Conservation (phyloP, 2,329 filamentous ascomycete genomes). For the Colletotrichum sp. region DNA sequence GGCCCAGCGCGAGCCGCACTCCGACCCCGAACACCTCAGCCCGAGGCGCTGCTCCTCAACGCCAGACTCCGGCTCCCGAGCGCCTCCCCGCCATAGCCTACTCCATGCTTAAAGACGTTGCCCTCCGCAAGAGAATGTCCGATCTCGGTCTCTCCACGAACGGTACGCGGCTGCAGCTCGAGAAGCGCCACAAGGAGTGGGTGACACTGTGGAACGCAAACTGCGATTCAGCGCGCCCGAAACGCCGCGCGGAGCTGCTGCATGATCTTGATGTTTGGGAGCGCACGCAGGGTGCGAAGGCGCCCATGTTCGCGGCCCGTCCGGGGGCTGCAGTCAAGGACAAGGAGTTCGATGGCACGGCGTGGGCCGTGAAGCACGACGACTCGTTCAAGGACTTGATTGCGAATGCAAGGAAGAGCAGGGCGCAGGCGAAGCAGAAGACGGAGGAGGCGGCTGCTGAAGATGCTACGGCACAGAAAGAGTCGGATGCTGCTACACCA, state of each 20-base stretch:
- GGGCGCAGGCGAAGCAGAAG: slow-evolving; percentile 39
- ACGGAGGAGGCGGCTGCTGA: slow-evolving; percentile 1
- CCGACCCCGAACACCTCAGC: neutral
- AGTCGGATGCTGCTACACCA: neutral
- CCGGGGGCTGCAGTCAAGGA: slow-evolving; percentile 62
- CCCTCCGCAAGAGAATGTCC: slow-evolving; percentile 78
- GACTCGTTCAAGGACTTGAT: slow-evolving; percentile 81
- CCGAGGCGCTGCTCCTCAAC: slow-evolving; percentile 36
- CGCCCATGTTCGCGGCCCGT: slow-evolving; percentile 38
- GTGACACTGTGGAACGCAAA: slow-evolving; percentile 97
- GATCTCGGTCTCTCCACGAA: slow-evolving; percentile 78
- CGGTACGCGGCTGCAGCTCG: slow-evolving; percentile 72
- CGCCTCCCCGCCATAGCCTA: slow-evolving; percentile 85
- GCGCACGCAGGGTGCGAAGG: slow-evolving; percentile 72
- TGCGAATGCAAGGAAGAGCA: slow-evolving; percentile 70
- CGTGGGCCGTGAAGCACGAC: slow-evolving; percentile 76
- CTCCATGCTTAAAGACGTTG: slow-evolving; percentile 79
- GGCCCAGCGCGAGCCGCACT: neutral
- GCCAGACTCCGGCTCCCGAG: slow-evolving; percentile 47
- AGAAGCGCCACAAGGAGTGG: slow-evolving; percentile 89
- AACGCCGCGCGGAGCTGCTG: slow-evolving; percentile 72
- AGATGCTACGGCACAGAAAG: neutral
- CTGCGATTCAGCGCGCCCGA: slow-evolving; percentile 80
- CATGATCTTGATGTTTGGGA: slow-evolving; percentile 88
- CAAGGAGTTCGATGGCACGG: slow-evolving; percentile 84